These are phyloP conservation scores for Hevea brasiliensis DNA, from an alignment of 345 rosid species.

Conservation along the genomic window DNA sequence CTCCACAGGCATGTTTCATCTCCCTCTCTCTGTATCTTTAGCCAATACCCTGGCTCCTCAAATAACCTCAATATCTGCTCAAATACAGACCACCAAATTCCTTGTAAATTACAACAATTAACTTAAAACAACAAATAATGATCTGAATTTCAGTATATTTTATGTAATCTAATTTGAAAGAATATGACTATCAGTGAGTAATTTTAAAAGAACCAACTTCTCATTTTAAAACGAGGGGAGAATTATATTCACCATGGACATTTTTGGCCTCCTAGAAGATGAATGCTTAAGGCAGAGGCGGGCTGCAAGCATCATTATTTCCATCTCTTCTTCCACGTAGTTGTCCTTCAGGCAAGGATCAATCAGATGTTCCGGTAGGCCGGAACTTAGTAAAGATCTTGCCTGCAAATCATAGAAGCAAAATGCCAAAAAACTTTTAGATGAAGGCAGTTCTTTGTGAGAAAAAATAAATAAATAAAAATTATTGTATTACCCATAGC, in stretches of 20 bases:
- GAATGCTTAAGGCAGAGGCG: slow-evolving; percentile 39
- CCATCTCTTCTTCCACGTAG: slow-evolving; percentile 40
- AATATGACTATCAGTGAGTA: no score
- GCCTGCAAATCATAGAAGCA: slow-evolving; percentile 31
- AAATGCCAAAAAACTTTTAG: background rate
- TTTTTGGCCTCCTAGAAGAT: slow-evolving; percentile 39
- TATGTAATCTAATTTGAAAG: no score
- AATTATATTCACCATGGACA: slow-evolving; percentile 34
- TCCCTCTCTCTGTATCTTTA: slow-evolving; percentile 27
- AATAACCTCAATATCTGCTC: slow-evolving; percentile 36
- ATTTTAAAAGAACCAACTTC: no score
- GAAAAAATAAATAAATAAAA: no score
- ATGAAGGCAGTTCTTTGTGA: background rate
- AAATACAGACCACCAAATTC: slow-evolving; percentile 7
- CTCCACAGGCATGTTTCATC: slow-evolving; percentile 23
- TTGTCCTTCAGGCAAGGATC: slow-evolving; percentile 35
- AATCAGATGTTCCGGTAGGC: slow-evolving; percentile 27
- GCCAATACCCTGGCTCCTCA: slow-evolving; percentile 31
- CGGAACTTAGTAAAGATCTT: slow-evolving; percentile 30
- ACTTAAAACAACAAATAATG: no score
- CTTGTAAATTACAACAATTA: background rate
- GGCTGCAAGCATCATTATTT: slow-evolving; percentile 31
- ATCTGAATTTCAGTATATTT: no score
- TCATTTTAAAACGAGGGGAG: no score
- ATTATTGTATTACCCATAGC: slow-evolving; percentile 31